These are phyloP conservation scores for Russula vinacea DNA, from an alignment of 768 basidiomycete species.

Conservation along the genomic window DNA sequence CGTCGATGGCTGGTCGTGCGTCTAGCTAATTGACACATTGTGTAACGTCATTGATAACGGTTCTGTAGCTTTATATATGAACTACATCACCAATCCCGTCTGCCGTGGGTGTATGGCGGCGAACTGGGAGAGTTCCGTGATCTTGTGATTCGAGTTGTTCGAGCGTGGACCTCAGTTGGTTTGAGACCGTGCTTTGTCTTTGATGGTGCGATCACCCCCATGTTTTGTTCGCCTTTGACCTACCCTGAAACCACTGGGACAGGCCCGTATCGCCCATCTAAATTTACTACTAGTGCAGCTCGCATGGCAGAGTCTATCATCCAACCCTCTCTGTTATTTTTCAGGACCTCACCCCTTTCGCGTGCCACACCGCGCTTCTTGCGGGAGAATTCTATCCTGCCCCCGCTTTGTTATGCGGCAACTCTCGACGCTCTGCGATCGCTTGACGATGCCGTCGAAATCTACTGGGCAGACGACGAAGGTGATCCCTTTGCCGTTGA, in stretches of 20 bases:
- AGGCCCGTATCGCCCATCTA: slow-evolving; percentile 72
- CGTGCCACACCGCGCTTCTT: slow-evolving; percentile 65
- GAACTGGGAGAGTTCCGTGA: slow-evolving; percentile 60
- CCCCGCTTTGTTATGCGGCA: slow-evolving; percentile 58
- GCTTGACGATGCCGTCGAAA: slow-evolving; percentile 39
- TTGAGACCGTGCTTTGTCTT: slow-evolving; percentile 72
- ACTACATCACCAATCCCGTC: slow-evolving; percentile 52
- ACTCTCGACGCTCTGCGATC: slow-evolving; percentile 55
- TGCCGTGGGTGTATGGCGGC: slow-evolving; percentile 86
- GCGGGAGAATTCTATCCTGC: slow-evolving; percentile 68
- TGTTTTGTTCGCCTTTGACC: not conserved
- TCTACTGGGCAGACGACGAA: slow-evolving; percentile 78
- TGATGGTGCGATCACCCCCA: slow-evolving; percentile 55
- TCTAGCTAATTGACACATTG: slow-evolving; percentile 31
- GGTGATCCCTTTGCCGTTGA: slow-evolving; percentile 84
- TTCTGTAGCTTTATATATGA: slow-evolving; percentile 68
- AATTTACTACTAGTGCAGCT: slow-evolving; percentile 63
- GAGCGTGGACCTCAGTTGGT: slow-evolving; percentile 67
- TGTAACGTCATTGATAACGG: slow-evolving; percentile 15
- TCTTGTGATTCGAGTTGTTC: slow-evolving; percentile 50
- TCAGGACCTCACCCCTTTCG: slow-evolving; percentile 68
- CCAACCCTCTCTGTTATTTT: slow-evolving; percentile 68
- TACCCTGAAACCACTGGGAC: slow-evolving; percentile 2
- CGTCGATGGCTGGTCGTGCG: slow-evolving; percentile 87
- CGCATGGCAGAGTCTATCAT: slow-evolving; percentile 58